Conservation (phyloP, 1,139 yeast species). For the Debaryomyces fabryi region DNA sequence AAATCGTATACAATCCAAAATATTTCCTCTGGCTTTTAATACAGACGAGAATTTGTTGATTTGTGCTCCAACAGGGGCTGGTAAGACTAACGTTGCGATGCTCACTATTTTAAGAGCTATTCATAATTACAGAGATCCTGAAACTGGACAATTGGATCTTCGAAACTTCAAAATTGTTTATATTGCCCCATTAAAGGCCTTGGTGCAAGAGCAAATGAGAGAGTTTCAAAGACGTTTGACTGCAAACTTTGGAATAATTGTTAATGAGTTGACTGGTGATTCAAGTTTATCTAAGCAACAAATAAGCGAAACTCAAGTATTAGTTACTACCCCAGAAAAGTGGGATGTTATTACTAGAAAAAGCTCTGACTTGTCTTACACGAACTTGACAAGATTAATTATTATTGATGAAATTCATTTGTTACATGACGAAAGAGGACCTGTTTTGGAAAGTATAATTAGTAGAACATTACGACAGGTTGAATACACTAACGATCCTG, state of each 20-base stretch:
- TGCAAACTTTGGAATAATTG: slow-evolving; percentile 65
- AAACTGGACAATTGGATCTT: slow-evolving; percentile 52
- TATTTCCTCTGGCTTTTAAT: slow-evolving; percentile 74
- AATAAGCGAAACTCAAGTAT: slow-evolving; percentile 74
- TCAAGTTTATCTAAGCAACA: slow-evolving; percentile 77
- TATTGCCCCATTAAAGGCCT: slow-evolving; percentile 91
- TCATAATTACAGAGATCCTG: slow-evolving; percentile 51
- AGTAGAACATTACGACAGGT: slow-evolving; percentile 64
- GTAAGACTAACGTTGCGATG: slow-evolving; percentile 95
- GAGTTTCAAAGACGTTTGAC: slow-evolving; percentile 76
- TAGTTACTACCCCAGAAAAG: slow-evolving; percentile 94
- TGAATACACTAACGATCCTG: slow-evolving; percentile 46
- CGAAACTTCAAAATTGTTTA: slow-evolving; percentile 78
- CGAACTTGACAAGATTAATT: slow-evolving; percentile 66
- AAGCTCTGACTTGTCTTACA: slow-evolving; percentile 59
- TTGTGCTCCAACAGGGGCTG: slow-evolving; percentile 99
- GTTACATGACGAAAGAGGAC: slow-evolving; percentile 93
- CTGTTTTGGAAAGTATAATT: slow-evolving; percentile 87
- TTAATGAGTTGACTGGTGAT: slow-evolving; percentile 91
- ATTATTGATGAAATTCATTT: slow-evolving; percentile 93
- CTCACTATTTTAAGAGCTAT: slow-evolving; percentile 69
- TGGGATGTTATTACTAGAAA: slow-evolving; percentile 97
- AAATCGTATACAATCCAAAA: slow-evolving; percentile 83
- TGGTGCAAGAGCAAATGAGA: slow-evolving; percentile 93
- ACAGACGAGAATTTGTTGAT: slow-evolving; percentile 72